Evolutionary conservation across 129 eudicot species (phyloP).

Genomic region (Helianthus tuberosus): DNA sequence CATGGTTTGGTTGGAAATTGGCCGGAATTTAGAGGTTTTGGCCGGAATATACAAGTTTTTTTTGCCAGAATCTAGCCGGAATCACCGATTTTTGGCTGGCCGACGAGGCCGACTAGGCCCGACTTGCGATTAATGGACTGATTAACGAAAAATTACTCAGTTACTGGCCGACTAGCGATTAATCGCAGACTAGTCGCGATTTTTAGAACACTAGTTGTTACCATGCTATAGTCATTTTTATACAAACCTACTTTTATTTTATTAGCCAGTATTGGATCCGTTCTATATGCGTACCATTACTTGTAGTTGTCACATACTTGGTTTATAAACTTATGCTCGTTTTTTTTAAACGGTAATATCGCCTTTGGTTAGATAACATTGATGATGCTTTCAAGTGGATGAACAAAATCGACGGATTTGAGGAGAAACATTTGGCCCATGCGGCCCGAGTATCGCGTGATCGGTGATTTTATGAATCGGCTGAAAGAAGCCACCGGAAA

Average conservation of each 20-base stretch:
- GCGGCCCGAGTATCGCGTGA: slow-evolving; percentile 74
- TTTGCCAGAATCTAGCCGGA: too few relatives aligned
- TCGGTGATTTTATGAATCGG: slow-evolving; percentile 82
- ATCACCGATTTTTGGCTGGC: too few relatives aligned
- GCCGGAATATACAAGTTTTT: too few relatives aligned
- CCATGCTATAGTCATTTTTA: slow-evolving; percentile 9
- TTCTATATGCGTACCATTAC: neutral
- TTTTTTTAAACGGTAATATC: neutral
- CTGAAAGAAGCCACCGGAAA: slow-evolving; percentile 77
- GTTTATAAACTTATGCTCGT: slow-evolving; percentile 5
- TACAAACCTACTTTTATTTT: neutral
- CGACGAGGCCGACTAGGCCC: neutral
- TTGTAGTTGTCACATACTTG: neutral
- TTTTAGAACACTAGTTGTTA: too few relatives aligned
- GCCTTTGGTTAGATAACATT: slow-evolving; percentile 50
- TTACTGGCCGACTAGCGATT: too few relatives aligned
- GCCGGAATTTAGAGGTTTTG: too few relatives aligned
- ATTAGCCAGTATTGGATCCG: neutral
- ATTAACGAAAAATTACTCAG: too few relatives aligned
- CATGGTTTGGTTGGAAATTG: too few relatives aligned
- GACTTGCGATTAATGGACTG: too few relatives aligned
- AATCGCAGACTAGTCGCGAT: too few relatives aligned
- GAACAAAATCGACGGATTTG: slow-evolving; percentile 71
- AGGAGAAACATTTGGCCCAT: slow-evolving; percentile 61
- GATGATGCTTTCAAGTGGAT: too few relatives aligned